Percentiles rank a stretch among this genome's conserved stretches.
Conservation (phyloP, 192 early-diverging fungal species). For the Cetraspora pellucida region DNA sequence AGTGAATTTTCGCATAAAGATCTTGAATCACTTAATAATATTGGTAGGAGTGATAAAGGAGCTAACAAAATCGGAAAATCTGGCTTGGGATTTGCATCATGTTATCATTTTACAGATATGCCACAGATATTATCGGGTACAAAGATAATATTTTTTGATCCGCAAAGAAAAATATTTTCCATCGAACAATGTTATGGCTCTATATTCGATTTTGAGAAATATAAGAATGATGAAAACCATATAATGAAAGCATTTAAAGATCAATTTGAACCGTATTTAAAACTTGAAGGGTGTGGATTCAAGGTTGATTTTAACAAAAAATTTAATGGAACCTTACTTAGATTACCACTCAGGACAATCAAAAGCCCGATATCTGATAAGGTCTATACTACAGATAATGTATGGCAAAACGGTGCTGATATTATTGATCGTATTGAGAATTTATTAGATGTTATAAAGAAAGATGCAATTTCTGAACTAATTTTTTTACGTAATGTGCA, state of each 20-base stretch:
- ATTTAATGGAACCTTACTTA: not conserved
- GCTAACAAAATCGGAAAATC: conserved; percentile 37
- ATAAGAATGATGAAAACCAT: not conserved
- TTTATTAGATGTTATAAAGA: not conserved
- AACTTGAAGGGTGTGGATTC: not conserved
- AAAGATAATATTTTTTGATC: conserved; percentile 42
- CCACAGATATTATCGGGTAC: conserved; percentile 39
- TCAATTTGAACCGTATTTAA: not conserved
- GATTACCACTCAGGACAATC: not conserved
- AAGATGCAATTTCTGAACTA: not conserved
- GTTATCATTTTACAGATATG: conserved; percentile 42
- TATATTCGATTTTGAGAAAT: not conserved
- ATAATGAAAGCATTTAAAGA: not conserved
- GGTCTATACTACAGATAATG: too few relatives aligned
- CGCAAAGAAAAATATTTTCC: conserved; percentile 6
- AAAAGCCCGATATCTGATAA: not conserved
- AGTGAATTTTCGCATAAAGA: conserved; percentile 34
- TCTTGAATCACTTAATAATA: conserved; percentile 24
- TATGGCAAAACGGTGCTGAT: too few relatives aligned
- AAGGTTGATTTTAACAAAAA: not conserved
- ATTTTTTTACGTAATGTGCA: not conserved
- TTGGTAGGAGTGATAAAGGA: conserved; percentile 32
- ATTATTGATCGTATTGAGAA: not conserved
- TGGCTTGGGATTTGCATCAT: conserved; percentile 39
- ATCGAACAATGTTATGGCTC: too few relatives aligned